Conservation (phyloP, 306 rosid genomes). For the Dryas octopetala region DNA sequence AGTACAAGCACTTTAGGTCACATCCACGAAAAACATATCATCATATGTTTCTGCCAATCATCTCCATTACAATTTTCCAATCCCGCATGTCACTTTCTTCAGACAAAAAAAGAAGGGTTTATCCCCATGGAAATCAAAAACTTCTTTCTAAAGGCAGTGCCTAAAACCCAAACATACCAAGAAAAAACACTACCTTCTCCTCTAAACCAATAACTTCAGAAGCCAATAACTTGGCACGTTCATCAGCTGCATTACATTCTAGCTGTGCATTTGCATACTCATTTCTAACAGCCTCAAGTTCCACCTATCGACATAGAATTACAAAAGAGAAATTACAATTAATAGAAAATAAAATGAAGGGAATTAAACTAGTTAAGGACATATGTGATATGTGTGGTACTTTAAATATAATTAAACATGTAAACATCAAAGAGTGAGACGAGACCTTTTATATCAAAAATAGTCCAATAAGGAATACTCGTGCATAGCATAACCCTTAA, state of each 20-base stretch:
- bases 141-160: not conserved
- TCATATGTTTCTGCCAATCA: not conserved
- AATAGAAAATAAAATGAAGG: constrained; percentile 12
- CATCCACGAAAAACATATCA: constrained; percentile 4
- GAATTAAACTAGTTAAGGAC: not conserved
- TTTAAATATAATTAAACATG: not conserved
- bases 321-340: constrained; percentile 8
- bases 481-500: not conserved
- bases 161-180: constrained; percentile 41
- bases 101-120: not conserved
- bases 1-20: not conserved
- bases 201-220: constrained; percentile 95
- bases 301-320: constrained; percentile 49
- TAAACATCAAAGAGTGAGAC: not conserved
- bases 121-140: not conserved
- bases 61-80: not conserved
- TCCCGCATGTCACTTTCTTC: not conserved
- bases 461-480: not conserved
- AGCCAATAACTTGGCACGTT: constrained; percentile 91
- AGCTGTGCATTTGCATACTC: constrained; percentile 80
- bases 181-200: constrained; percentile 79
- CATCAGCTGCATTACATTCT: constrained; percentile 95
- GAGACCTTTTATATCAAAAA: not conserved
- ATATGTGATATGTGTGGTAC: not conserved
- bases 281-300: constrained; percentile 70